Conservation (phyloP, 2,329 filamentous ascomycete species). For the Botrytis porri region DNA sequence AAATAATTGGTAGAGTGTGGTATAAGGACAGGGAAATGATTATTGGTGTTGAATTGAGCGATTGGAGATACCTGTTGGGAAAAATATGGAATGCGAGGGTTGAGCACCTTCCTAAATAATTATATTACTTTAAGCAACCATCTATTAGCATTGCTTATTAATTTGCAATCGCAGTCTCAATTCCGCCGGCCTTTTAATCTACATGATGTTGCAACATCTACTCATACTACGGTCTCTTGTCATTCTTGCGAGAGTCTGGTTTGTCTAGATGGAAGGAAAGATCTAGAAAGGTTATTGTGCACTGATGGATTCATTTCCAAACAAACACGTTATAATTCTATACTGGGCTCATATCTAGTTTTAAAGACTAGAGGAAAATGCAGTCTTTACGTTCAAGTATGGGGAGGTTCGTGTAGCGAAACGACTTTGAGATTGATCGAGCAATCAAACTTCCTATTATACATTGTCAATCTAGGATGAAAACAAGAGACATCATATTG, state of each 20-base stretch:
- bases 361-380: neutral
- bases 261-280: neutral
- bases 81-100: neutral
- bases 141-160: neutral
- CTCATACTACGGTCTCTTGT: neutral
- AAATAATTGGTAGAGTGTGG: neutral
- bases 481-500: no score
- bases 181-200: neutral
- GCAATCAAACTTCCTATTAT: no score
- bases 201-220: neutral
- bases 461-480: no score
- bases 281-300: neutral
- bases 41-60: neutral
- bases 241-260: neutral
- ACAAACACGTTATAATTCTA: no score
- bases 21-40: neutral
- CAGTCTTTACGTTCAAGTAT: neutral
- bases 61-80: neutral
- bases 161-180: neutral
- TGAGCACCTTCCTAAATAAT: neutral
- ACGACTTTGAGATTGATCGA: no score
- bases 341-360: no score
- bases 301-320: neutral
- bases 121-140: neutral
- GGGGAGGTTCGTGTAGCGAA: no score